A percentile compares a stretch with the other conserved stretches of the same genome.
Evolutionary conservation across 768 basidiomycete genomes (phyloP).

Genomic region (Russula foetens): DNA sequence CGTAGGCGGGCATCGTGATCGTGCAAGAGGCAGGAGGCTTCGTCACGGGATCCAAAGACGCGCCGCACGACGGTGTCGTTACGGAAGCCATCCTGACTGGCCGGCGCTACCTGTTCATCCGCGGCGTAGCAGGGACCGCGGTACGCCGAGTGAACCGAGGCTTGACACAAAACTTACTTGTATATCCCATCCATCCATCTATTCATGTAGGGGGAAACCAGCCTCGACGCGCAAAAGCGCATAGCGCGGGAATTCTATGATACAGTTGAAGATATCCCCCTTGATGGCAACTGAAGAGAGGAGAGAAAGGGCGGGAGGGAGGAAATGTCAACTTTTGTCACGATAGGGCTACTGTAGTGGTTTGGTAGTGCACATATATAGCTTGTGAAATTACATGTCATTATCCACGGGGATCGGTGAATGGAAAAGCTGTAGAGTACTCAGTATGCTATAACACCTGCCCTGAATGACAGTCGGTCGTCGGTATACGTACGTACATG

Average conservation of each 20-base stretch:
- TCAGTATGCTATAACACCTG: slow-evolving; percentile 3
- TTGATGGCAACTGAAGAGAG: slow-evolving; percentile 27
- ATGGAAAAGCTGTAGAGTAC: slow-evolving; percentile 5
- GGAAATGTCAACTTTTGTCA: too few species aligned
- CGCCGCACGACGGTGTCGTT: slow-evolving; percentile 38
- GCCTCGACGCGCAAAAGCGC: slow-evolving; percentile 63
- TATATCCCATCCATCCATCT: background rate
- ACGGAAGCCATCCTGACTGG: slow-evolving; percentile 66
- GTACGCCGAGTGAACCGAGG: slow-evolving; percentile 28
- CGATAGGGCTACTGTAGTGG: background rate
- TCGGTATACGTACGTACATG: slow-evolving; percentile 8
- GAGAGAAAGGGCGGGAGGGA: too few species aligned
- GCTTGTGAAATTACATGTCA: slow-evolving; percentile 1
- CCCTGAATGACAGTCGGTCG: background rate
- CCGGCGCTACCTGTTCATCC: slow-evolving; percentile 73
- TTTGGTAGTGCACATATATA: background rate
- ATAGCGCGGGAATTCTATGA: slow-evolving; percentile 82
- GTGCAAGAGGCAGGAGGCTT: slow-evolving; percentile 82
- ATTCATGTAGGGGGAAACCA: slow-evolving; percentile 43
- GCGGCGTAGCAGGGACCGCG: slow-evolving; percentile 53
- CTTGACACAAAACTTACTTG: background rate
- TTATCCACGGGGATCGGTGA: background rate
- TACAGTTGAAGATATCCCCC: slow-evolving; percentile 56
- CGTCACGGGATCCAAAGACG: slow-evolving; percentile 59
- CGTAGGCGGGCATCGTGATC: slow-evolving; percentile 79